These are phyloP conservation scores for Cardamine chenopodiifolia DNA, from an alignment of 345 rosid genomes.

Conservation along the genomic window DNA sequence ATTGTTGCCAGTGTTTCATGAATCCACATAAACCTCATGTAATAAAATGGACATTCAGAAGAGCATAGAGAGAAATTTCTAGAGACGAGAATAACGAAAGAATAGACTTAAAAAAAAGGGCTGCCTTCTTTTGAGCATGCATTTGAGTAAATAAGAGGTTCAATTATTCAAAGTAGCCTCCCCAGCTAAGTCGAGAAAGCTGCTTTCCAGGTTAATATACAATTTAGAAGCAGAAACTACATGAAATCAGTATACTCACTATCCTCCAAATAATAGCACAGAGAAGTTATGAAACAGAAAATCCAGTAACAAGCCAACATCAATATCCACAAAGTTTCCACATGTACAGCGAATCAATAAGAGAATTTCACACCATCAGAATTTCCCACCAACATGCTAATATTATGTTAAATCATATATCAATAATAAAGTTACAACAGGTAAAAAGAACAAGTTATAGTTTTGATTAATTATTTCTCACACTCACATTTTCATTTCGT, in stretches of 20 bases:
- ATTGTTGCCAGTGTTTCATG: slow-evolving; percentile 2
- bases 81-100: not conserved
- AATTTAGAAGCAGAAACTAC: slow-evolving; percentile 6
- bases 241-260: slow-evolving; percentile 9
- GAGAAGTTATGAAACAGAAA: slow-evolving; percentile 11
- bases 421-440: slow-evolving; percentile 4
- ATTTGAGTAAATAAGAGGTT: slow-evolving; percentile 4
- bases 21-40: not conserved
- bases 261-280: not conserved
- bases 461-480: not conserved
- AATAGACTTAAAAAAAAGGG: slow-evolving; percentile 17
- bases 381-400: not conserved
- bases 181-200: slow-evolving; percentile 10
- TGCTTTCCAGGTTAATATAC: not conserved
- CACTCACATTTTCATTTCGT: not conserved
- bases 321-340: slow-evolving; percentile 18
- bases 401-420: not conserved
- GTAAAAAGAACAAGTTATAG: not conserved
- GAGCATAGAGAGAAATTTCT: slow-evolving; percentile 14
- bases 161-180: slow-evolving; percentile 9
- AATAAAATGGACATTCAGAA: slow-evolving; percentile 18
- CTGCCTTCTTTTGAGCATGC: slow-evolving; percentile 7
- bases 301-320: slow-evolving; percentile 1
- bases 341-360: slow-evolving; percentile 2
- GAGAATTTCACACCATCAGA: not conserved